A percentile compares a stretch with the other conserved stretches of the same genome.
phyloP scores from a whole-genome alignment of 352 stramenopile species.

The Phytophthora idaei region DNA sequence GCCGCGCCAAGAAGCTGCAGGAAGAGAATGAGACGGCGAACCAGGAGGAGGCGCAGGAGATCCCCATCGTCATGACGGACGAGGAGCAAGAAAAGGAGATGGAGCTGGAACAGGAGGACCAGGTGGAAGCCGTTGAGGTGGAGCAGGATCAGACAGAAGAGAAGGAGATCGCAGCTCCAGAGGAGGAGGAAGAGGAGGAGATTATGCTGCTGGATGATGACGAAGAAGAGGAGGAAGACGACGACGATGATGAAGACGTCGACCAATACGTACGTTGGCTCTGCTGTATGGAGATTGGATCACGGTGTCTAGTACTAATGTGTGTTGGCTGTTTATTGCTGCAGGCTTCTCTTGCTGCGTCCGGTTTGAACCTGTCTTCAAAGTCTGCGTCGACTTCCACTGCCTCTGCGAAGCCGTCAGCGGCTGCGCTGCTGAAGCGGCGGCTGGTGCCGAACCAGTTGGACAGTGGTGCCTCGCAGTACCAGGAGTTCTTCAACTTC shows the following conservation, averaged over 20 bases:
- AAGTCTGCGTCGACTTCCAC: background rate
- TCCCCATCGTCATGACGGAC: constrained; percentile 21
- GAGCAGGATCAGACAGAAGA: constrained; percentile 3
- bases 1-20: constrained; percentile 21
- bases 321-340: constrained; percentile 9
- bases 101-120: constrained; percentile 12
- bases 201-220: constrained; percentile 34
- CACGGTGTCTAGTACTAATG: background rate
- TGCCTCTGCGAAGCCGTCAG: background rate
- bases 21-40: constrained; percentile 12
- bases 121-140: background rate
- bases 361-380: constrained; percentile 45
- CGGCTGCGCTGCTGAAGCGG: constrained; percentile 20
- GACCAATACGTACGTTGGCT: constrained; percentile 52
- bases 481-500: constrained; percentile 45
- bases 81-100: constrained; percentile 17
- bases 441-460: constrained; percentile 58
- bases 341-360: constrained; percentile 55
- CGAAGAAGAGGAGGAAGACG: constrained; percentile 40
- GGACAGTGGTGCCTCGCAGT: constrained; percentile 68
- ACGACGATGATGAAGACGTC: constrained; percentile 54
- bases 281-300: background rate
- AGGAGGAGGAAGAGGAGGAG: background rate
- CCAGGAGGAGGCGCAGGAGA: constrained; percentile 33
- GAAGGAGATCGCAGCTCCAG: background rate